Evolutionary conservation across 23 red algal genomes (phyloP), one percentile per base, ranked within the genome.

Genomic region (Gracilaria domingensis): DNA sequence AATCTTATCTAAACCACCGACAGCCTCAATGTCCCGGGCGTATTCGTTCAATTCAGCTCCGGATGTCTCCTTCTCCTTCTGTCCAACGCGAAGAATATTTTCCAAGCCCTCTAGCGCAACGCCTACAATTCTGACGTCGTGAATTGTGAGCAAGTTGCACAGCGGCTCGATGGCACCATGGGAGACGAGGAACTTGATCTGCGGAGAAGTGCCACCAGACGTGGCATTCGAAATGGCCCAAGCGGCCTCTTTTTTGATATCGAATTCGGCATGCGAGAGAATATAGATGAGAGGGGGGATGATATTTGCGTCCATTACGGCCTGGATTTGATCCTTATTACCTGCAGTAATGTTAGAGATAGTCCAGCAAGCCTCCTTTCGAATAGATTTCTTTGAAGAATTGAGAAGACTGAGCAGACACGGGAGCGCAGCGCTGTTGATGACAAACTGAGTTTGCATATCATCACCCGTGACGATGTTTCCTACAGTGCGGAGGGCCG

Each of bases 151-250:
- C 85, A 99, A 70, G 77, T 99, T 94, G 91, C 97, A 99, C 34
- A 99, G 65, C 21, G 97, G 94, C 79, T 88, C 80, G n/a, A 99
- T 91, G 77, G 84, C 90, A 13, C 97, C 97, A 25, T 95, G 86
- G 20, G 32, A 29, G 29, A 99, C 97, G 26, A 99, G 91, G 26
- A 76, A 86, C 49, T 80, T 81, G 44, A 99, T 95, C 64, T 99
- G 97, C 25, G 67, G 48, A 12, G 73, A 60, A 28, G 84, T 94
- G 1, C 97, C 97, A 48, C 92, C 97, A 14, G 94, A 95, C 3
- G 97, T 96, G 71, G 97, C 97, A 78, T 99, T 99, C 12, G 86
- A 93, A n/a, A 99, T 87, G 24, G 94, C 97, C 97, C 97, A 99
- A 13, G 94, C 91, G n/a, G 92, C 90, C 80, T 99, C 97, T 45